Conservation (phyloP, 148 eudicot species). For the Drosera capensis region DNA sequence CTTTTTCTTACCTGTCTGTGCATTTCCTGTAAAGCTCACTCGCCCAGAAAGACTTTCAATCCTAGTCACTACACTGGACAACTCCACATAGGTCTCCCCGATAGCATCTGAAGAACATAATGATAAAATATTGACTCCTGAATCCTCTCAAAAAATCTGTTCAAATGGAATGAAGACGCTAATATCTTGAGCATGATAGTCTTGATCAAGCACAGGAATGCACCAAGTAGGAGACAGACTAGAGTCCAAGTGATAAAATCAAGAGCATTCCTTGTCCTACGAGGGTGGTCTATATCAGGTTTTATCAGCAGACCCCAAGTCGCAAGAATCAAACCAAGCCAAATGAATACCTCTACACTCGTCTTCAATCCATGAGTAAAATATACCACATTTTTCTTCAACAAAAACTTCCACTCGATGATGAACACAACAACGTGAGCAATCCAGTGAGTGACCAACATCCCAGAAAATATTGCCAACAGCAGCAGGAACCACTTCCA, state of each 20-base stretch:
- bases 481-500: constrained; percentile 75
- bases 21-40: constrained; percentile 28
- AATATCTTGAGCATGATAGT: constrained; percentile 54
- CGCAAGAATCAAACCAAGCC: constrained; percentile 51
- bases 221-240: constrained; percentile 39
- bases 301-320: constrained; percentile 50
- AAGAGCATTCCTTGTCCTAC: constrained; percentile 5
- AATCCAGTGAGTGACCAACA: constrained; percentile 54
- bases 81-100: constrained; percentile 52
- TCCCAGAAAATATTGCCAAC: constrained; percentile 57
- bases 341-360: constrained; percentile 49
- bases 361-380: constrained; percentile 65
- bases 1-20: constrained; percentile 16
- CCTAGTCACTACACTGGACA: constrained; percentile 15
- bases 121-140: constrained; percentile 71
- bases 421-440: constrained; percentile 47
- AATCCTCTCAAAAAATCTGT: constrained; percentile 68
- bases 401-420: constrained; percentile 57
- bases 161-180: constrained; percentile 75
- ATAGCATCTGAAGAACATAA: constrained; percentile 49
- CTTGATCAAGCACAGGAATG: constrained; percentile 62
- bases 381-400: constrained; percentile 64
- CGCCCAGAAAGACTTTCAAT: constrained; percentile 17
- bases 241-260: constrained; percentile 39
- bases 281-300: constrained; percentile 17